Evolutionary conservation across 2,329 filamentous ascomycete species (phyloP), one percentile per base, ranked within the genome.

Genomic region (Cytospora mali): DNA sequence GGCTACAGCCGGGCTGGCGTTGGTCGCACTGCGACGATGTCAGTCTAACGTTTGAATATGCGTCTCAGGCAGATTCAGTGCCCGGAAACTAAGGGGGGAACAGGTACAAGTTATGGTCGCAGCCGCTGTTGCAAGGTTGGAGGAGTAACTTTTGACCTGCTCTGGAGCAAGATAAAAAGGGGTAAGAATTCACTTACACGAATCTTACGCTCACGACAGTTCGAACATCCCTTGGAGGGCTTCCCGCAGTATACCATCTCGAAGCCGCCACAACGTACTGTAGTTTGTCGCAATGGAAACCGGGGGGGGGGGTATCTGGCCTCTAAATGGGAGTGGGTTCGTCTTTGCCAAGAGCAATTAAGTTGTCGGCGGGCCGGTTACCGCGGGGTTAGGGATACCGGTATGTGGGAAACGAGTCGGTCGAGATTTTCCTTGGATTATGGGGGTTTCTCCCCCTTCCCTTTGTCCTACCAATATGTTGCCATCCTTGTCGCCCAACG

Each of bases 211-310:
- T 81, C 79, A 66, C 83, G 78, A 68, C 83, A 85, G 66, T 76
- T 81, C 66, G 80, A 82, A 71, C 83, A 85, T 48, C 81, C 82
- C 69, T 82, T 83, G 42, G 82, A 84, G 50, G 83, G 82, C 68
- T 84, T 84, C 6, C 83, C 82, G 67, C 83, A 84, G 68, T 84
- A 85, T 6, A 85, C 82, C 83, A 85, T 85, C n/a, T 60, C 35
- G 50, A 46, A 51, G 7, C 3, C 6, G 18, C 21, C 5, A 46
- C n/a, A 4, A 21, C 39, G 42, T n/a, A n/a, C 21, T 23, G n/a
- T 23, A 23, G n/a, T 14, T 42, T 55, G 23, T 55, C 25, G 31
- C n/a, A 16, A 21, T 6, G 13, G 18, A 18, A 6, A 16, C 4
- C 35, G 18, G 18, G 4, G 21, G 1, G 16, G 13, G 33, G 33